Percentiles rank a stretch among this genome's conserved stretches.
phyloP scores from a whole-genome alignment of 345 rosid genomes.

The Microthlaspi erraticum region DNA sequence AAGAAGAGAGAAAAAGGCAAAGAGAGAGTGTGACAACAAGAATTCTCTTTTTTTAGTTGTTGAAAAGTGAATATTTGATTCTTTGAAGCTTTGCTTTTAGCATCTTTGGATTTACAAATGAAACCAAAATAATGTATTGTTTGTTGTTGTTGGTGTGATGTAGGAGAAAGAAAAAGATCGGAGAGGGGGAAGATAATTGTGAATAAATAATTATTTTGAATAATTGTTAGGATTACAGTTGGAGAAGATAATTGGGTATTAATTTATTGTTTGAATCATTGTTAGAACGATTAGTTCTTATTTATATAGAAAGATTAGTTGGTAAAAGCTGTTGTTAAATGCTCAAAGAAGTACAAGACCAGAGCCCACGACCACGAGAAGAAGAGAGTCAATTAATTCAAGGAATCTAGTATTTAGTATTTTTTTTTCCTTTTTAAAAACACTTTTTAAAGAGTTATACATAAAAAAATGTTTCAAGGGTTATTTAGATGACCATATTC shows the following conservation, averaged over 20 bases:
- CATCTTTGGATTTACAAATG: conserved; percentile 2
- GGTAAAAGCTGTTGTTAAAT: conserved; percentile 33
- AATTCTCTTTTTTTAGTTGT: background rate
- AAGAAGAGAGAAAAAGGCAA: background rate
- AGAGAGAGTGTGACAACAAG: conserved; percentile 23
- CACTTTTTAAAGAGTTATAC: background rate
- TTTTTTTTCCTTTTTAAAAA: background rate
- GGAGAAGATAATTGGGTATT: conserved; percentile 30
- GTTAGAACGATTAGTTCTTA: conserved; percentile 17
- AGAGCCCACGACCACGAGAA: conserved; percentile 25
- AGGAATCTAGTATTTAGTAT: background rate
- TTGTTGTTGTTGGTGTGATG: conserved; percentile 41
- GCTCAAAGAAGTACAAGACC: conserved; percentile 29
- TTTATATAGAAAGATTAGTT: conserved; percentile 30
- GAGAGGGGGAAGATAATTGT: conserved; percentile 19
- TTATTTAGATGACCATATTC: too few species aligned
- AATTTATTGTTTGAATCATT: conserved; percentile 34
- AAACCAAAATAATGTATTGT: conserved; percentile 4
- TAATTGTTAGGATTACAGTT: conserved; percentile 38
- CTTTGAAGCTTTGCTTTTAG: conserved; percentile 8
- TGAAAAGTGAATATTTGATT: conserved; percentile 16
- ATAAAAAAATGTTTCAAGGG: background rate
- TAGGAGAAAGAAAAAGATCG: conserved; percentile 33
- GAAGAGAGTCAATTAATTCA: background rate
- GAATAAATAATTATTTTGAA: conserved; percentile 33